A percentile compares a stretch with the other conserved stretches of the same genome.
phyloP scores from a whole-genome alignment of 202 grass and related monocot species.

The Bolboschoenoplectus hybrid region DNA sequence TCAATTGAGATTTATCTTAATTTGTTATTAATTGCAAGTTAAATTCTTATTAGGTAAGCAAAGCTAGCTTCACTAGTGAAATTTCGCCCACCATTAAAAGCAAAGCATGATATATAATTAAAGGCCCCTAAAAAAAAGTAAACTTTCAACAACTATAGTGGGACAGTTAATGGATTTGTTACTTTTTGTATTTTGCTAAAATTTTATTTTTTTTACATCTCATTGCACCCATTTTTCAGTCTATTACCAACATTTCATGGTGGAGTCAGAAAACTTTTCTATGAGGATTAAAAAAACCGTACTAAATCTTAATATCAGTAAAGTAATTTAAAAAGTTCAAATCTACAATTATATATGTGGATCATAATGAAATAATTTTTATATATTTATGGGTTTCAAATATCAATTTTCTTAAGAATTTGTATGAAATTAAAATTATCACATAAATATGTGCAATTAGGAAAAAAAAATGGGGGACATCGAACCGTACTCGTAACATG shows the following conservation, averaged over 20 bases:
- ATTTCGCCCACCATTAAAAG: constrained; percentile 19
- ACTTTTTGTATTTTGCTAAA: not conserved
- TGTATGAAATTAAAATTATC: too few species aligned
- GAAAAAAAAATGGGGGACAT: too few species aligned
- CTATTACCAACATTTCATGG: not conserved
- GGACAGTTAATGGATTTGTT: constrained; percentile 25
- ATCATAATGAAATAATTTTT: too few species aligned
- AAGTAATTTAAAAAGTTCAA: too few species aligned
- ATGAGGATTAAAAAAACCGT: too few species aligned
- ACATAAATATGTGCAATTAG: too few species aligned
- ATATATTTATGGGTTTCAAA: too few species aligned
- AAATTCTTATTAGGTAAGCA: constrained; percentile 34
- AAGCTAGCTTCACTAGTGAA: constrained; percentile 26
- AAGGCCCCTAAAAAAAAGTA: not conserved
- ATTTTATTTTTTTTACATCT: not conserved
- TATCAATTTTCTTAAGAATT: too few species aligned
- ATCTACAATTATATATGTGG: too few species aligned
- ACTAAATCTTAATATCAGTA: too few species aligned
- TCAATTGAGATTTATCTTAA: not conserved
- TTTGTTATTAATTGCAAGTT: not conserved
- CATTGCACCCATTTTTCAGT: not conserved
- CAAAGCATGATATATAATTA: not conserved
- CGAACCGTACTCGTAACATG: too few species aligned
- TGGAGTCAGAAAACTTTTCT: too few species aligned
- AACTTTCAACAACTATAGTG: constrained; percentile 17